A percentile compares a stretch with the other conserved stretches of the same genome.
Conservation (phyloP, 176 grass and related monocot genomes). For the Coix lacrymajobi region DNA sequence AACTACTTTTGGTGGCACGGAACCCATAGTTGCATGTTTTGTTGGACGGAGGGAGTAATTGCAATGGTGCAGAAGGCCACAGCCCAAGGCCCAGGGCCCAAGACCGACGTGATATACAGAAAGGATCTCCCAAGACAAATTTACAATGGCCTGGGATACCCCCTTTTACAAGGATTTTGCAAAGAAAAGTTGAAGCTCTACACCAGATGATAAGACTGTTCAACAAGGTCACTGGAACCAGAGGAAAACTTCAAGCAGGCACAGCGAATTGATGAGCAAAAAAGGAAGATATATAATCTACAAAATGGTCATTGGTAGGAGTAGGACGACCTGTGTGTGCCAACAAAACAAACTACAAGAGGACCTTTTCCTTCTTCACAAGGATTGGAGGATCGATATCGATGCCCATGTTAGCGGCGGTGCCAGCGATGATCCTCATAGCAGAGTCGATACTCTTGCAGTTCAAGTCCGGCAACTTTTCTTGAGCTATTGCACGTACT, state of each 20-base stretch:
- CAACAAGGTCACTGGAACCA: background rate
- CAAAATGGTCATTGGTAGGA: conserved; percentile 5
- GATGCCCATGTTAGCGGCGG: conserved; percentile 94
- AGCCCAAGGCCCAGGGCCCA: background rate
- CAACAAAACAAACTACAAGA: conserved; percentile 40
- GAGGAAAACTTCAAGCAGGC: background rate
- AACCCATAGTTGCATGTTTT: no score
- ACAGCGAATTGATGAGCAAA: background rate
- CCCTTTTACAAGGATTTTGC: background rate
- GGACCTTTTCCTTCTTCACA: conserved; percentile 60
- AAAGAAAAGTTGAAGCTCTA: background rate
- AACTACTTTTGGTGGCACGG: no score
- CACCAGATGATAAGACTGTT: background rate
- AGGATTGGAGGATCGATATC: conserved; percentile 75
- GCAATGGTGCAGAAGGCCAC: background rate
- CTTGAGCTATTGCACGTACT: conserved; percentile 68
- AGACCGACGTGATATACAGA: background rate
- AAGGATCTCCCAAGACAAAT: background rate
- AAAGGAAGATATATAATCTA: conserved; percentile 40
- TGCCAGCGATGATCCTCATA: conserved; percentile 91
- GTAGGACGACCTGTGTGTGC: background rate
- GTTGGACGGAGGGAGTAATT: no score
- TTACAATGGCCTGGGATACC: background rate
- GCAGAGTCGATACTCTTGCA: conserved; percentile 85
- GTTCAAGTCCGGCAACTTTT: conserved; percentile 90